Conservation (phyloP, 2,329 filamentous ascomycete genomes). For the Colletotrichum sp. region DNA sequence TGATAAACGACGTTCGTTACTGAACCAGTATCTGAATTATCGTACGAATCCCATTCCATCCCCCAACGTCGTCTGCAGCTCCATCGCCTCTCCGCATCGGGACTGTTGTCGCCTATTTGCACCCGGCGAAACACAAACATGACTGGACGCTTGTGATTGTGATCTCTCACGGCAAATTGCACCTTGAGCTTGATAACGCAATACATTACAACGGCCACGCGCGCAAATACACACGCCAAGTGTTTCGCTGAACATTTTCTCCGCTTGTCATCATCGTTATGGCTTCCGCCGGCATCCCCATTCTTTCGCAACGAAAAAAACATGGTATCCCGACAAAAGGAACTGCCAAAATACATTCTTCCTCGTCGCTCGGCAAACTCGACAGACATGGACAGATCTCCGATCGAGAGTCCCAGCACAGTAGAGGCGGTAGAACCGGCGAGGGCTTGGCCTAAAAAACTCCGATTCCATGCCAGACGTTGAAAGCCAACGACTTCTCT, state of each 20-base stretch:
- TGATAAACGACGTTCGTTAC: neutral
- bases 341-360: neutral
- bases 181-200: neutral
- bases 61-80: neutral
- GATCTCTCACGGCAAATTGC: neutral
- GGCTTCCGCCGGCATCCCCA: neutral
- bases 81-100: neutral
- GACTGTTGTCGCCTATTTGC: neutral
- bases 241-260: neutral
- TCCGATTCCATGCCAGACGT: constrained; percentile 15
- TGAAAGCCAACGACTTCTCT: constrained; percentile 11
- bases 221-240: neutral
- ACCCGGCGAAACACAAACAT: neutral
- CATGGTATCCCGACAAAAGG: neutral
- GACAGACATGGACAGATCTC: neutral
- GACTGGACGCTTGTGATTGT: neutral
- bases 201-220: neutral
- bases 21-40: neutral
- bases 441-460: neutral
- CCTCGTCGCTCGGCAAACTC: neutral
- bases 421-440: neutral
- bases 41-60: neutral
- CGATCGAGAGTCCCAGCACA: neutral
- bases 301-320: neutral
- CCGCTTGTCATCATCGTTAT: neutral